phyloP scores from a whole-genome alignment of 306 rosid species.

The Inga oerstediana region DNA sequence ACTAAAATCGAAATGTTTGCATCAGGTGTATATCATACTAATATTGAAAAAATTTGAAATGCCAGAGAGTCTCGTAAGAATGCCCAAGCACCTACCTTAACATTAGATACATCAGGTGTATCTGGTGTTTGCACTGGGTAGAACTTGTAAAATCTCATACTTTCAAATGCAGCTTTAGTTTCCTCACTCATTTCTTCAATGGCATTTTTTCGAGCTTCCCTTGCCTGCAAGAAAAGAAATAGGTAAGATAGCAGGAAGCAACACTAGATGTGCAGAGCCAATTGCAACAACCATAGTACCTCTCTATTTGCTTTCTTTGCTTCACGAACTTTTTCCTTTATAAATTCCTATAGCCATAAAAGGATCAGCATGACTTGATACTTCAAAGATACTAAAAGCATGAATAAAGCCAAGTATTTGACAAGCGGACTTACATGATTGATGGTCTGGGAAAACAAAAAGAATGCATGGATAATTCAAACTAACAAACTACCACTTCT shows the following conservation, averaged over 20 bases:
- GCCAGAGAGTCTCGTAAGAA: background rate
- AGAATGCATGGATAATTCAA: background rate
- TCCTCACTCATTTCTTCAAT: constrained; percentile 74
- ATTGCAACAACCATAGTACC: constrained; percentile 38
- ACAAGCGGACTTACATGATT: background rate
- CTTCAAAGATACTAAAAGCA: background rate
- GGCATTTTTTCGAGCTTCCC: constrained; percentile 64
- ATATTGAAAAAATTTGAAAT: background rate
- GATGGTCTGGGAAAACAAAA: background rate
- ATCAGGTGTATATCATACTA: background rate
- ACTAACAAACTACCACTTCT: background rate
- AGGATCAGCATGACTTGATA: background rate
- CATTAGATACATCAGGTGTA: constrained; percentile 62
- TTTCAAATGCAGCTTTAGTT: constrained; percentile 66
- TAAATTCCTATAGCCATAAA: constrained; percentile 55
- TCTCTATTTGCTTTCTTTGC: constrained; percentile 67
- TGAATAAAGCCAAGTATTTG: background rate
- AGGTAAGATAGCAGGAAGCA: background rate
- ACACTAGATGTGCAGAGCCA: constrained; percentile 7
- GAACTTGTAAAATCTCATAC: constrained; percentile 71
- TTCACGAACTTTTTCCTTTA: constrained; percentile 72
- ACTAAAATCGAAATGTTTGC: background rate
- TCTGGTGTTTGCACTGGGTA: constrained; percentile 64
- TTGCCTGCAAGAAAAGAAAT: constrained; percentile 51
- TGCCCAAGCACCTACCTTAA: constrained; percentile 51